A percentile compares a stretch with the other conserved stretches of the same genome.
Evolutionary conservation across 129 eudicot genomes (phyloP).

Genomic region (Flaveria robusta): DNA sequence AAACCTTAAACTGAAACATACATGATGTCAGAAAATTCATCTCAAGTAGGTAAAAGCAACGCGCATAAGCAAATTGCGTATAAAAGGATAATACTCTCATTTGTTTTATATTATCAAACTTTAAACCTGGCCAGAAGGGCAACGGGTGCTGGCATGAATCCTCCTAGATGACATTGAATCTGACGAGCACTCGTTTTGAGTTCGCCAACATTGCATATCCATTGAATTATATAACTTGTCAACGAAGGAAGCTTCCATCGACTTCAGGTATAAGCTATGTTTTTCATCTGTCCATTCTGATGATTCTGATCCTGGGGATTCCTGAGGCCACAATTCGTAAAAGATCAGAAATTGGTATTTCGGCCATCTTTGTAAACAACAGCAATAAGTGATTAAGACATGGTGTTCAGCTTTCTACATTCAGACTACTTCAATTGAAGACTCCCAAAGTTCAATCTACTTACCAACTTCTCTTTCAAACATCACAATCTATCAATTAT

Average conservation of each 20-base stretch:
- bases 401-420: too few species aligned
- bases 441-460: too few species aligned
- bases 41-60: not conserved
- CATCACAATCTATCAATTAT: too few species aligned
- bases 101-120: too few species aligned
- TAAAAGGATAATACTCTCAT: too few species aligned
- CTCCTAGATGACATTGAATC: constrained; percentile 40
- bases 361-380: too few species aligned
- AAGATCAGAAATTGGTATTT: too few species aligned
- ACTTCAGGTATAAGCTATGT: constrained; percentile 73
- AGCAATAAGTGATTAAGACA: too few species aligned
- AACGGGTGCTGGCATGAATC: constrained; percentile 21
- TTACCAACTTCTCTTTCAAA: too few species aligned
- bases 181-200: constrained; percentile 34
- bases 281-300: constrained; percentile 82
- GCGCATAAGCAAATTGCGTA: too few species aligned
- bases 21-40: not conserved
- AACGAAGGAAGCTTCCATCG: constrained; percentile 78
- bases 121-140: constrained; percentile 55
- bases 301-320: constrained; percentile 40
- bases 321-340: constrained; percentile 28
- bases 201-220: constrained; percentile 39
- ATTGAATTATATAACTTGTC: constrained; percentile 57
- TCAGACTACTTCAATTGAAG: too few species aligned
- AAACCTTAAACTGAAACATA: constrained; percentile 57